Percentiles rank a stretch among this genome's conserved stretches.
Evolutionary conservation across 78 protist species (phyloP).

Genomic region (Isochrysis galbana): DNA sequence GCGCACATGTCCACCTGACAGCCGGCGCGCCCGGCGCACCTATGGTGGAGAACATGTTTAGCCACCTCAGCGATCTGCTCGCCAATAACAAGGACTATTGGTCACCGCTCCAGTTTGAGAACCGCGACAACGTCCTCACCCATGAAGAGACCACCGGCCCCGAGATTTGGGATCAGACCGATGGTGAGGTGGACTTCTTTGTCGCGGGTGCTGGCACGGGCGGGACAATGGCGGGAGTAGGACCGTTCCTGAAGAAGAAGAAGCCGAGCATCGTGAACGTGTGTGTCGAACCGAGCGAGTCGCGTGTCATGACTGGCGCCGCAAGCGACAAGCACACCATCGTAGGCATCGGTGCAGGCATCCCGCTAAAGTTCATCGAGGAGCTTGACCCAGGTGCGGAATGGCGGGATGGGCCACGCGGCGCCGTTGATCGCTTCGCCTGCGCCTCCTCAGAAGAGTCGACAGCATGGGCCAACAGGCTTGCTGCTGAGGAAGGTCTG

Average conservation of each 20-base stretch:
- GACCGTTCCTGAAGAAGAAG: constrained; percentile 16
- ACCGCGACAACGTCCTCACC: constrained; percentile 1
- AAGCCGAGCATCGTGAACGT: background rate
- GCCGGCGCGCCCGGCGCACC: background rate
- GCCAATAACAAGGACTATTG: background rate
- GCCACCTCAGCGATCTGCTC: background rate
- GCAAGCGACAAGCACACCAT: background rate
- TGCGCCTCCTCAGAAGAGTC: constrained; percentile 26
- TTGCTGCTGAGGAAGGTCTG: constrained; percentile 21
- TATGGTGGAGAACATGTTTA: background rate
- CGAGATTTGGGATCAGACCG: constrained; percentile 38
- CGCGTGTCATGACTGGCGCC: background rate
- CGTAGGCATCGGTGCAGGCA: background rate
- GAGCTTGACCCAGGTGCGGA: background rate
- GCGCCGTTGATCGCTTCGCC: constrained; percentile 9
- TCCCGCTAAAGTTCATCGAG: background rate
- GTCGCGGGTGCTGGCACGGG: constrained; percentile 51
- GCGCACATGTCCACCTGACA: constrained; percentile 40
- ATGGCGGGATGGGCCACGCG: background rate
- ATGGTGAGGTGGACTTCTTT: constrained; percentile 26
- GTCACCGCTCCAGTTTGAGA: background rate
- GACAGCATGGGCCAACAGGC: background rate
- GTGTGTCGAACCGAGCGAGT: background rate
- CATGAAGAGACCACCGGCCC: constrained; percentile 6
- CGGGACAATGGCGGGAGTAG: constrained; percentile 43